Evolutionary conservation across 176 grass and related monocot genomes (phyloP).

Genomic region (Aechmea fasciata): DNA sequence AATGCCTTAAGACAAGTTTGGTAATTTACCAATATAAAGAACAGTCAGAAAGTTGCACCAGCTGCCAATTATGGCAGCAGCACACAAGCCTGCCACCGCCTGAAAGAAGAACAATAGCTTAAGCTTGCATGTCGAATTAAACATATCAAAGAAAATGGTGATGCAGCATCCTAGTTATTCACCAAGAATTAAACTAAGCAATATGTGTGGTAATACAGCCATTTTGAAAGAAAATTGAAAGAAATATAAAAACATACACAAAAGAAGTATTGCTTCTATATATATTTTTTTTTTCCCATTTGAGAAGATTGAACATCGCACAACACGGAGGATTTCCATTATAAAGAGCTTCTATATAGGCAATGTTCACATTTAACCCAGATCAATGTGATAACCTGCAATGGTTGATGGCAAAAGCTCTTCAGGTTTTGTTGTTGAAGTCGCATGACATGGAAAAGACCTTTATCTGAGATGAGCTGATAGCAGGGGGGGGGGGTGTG

Average conservation of each 20-base stretch:
- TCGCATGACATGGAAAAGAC: too few relatives aligned
- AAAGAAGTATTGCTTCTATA: neutral
- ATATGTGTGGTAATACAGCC: neutral
- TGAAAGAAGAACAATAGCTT: slow-evolving; percentile 21
- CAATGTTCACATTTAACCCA: too few relatives aligned
- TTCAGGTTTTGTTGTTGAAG: too few relatives aligned
- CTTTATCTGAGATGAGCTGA: too few relatives aligned
- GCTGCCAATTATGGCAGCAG: slow-evolving; percentile 51
- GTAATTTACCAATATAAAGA: slow-evolving; percentile 61
- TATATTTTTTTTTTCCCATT: too few relatives aligned
- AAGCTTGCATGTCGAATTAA: neutral
- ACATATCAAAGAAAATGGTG: neutral
- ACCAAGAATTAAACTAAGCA: neutral
- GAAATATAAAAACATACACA: neutral
- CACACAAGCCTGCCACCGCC: slow-evolving; percentile 49
- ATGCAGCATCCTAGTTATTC: neutral
- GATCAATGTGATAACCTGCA: too few relatives aligned
- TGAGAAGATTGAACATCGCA: too few relatives aligned
- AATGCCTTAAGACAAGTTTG: neutral
- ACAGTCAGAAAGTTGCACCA: slow-evolving; percentile 83
- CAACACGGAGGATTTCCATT: too few relatives aligned
- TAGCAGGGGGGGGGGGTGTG: too few relatives aligned
- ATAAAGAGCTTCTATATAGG: too few relatives aligned
- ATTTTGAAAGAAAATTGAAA: neutral
- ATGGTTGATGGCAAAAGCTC: too few relatives aligned